Evolutionary conservation across 805 yeast genomes (phyloP), one percentile per base, ranked within the genome.

Genomic region (Myxozyma sirexii): DNA sequence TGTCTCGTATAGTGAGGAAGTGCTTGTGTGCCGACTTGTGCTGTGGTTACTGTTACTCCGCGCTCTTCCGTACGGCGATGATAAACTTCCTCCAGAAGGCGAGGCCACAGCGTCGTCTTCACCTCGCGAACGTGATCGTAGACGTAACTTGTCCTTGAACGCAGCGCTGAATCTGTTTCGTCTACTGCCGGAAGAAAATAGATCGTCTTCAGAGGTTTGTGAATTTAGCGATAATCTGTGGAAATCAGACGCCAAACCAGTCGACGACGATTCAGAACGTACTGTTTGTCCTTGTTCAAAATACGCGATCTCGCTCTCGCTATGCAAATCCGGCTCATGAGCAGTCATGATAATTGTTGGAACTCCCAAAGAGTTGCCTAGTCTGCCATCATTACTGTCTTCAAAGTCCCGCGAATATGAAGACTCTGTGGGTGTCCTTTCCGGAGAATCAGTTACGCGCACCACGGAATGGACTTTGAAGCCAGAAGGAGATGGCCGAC

Each of bases 391-490:
- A 17, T 21, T 19, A 17, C 8, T 26, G 7, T 26, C 19, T 13
- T 6, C 5, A 8, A 13, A 5, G 17, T 26, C 19, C 21, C 7
- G 26, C 21, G 3, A 15, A 44, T 12, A 10, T 44, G 23, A 13
- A 2, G 48, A 3, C 8, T 19, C 2, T 19, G 13, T n/a, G n/a
- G 23, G n/a, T n/a, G n/a, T n/a, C n/a, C n/a, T n/a, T n/a, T n/a
- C n/a, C n/a, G 52, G 43, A 21, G 21, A 10, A 35, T 48, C 31
- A 10, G 52, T 35, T 1, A 48, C 43, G 6, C 52, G 52, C 1
- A 37, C 43, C 27, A 48, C 52, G 12, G 52, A 48, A 24, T 48
- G 52, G 33, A 48, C 52, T 48, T 48, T 48, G 21, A 48, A 48
- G 4, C 42, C 42, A 5, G 43, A 6, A 2, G 52, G 43, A 13